phyloP scores from a whole-genome alignment of 192 early-diverging fungal species.

The Obelidium mucronatum region DNA sequence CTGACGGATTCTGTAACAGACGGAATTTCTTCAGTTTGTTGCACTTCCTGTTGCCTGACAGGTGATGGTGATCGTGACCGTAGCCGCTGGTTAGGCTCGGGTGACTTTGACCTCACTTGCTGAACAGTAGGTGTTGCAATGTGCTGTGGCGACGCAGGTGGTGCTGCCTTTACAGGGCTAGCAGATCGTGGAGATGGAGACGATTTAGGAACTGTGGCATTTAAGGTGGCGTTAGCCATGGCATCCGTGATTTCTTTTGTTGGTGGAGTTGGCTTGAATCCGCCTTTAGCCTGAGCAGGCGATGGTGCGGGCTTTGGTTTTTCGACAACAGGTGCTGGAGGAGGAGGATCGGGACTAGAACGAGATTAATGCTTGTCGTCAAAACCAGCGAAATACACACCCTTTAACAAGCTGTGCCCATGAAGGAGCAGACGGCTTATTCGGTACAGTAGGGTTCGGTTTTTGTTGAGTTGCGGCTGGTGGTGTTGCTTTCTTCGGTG shows the following conservation, averaged over 20 bases:
- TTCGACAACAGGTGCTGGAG: conserved; percentile 37
- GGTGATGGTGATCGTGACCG: conserved; percentile 1
- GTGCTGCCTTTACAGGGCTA: conserved; percentile 23
- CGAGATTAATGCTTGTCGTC: conserved; percentile 17
- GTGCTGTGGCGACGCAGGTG: conserved; percentile 17
- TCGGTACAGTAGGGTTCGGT: conserved; percentile 30
- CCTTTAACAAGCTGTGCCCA: conserved; percentile 72
- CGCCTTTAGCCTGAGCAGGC: neutral
- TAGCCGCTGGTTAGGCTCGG: neutral
- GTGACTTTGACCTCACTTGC: conserved; percentile 4
- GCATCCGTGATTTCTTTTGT: conserved; percentile 38
- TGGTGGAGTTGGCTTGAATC: conserved; percentile 33
- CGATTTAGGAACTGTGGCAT: conserved; percentile 3
- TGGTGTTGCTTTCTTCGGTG: conserved; percentile 30
- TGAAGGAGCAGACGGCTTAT: conserved; percentile 48
- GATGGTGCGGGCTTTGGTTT: conserved; percentile 13
- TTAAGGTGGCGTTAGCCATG: conserved; percentile 13
- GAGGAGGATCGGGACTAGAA: conserved; percentile 57
- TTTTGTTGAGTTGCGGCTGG: conserved; percentile 40
- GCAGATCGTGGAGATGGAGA: conserved; percentile 16
- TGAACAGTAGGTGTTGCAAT: conserved; percentile 1
- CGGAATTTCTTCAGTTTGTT: neutral
- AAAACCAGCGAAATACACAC: conserved; percentile 44
- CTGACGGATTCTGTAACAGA: neutral
- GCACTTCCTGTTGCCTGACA: conserved; percentile 18